Evolutionary conservation across 2,329 filamentous ascomycete species (phyloP), one percentile per base, ranked within the genome.

Genomic region (Lomentospora prolificans): DNA sequence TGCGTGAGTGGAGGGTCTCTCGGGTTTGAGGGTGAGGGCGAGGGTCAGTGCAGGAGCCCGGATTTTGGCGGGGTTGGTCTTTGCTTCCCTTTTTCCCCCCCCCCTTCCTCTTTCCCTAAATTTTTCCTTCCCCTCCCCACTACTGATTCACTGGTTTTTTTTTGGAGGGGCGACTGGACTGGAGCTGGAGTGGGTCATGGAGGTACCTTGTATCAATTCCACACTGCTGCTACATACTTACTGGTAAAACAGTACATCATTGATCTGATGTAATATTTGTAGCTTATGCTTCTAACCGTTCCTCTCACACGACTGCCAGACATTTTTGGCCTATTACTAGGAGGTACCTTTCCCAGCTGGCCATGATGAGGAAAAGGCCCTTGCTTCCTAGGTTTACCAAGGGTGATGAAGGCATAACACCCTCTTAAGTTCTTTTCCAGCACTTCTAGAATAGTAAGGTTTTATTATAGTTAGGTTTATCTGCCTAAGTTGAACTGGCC

Each of bases 11-110:
- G 44, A 48, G 44, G 7, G 10, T 48, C 44, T 48, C 17, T 9
- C n/a, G 17, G 17, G 44, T 41, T 17, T 41, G 48, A 30, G 48
- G 48, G 22, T 14, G 25, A 51, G 48, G 25, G 27, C 25, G 41
- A 55, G n/a, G 39, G 53, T 30, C 39, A 41, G n/a, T 44, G 53
- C 39, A 24, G 53, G n/a, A 44, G 22, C 44, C 44, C 44, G 44
- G 44, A 48, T 48, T 25, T 50, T 55, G 53, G 53, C 41, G 53
- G 53, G 53, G 53, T 51, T n/a, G 25, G 12, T 51, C 19, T n/a
- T n/a, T 51, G 12, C 22, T 28, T 51, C 22, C 48, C 25, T n/a
- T 51, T 51, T 25, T 30, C 48, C 12, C 25, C 12, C 22, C 25
- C 30, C 30, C 48, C 14, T 30, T 3, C 17, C n/a, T 51, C 30